phyloP scores from a whole-genome alignment of 2,329 filamentous ascomycete genomes.

The Exserohilum rostratum region DNA sequence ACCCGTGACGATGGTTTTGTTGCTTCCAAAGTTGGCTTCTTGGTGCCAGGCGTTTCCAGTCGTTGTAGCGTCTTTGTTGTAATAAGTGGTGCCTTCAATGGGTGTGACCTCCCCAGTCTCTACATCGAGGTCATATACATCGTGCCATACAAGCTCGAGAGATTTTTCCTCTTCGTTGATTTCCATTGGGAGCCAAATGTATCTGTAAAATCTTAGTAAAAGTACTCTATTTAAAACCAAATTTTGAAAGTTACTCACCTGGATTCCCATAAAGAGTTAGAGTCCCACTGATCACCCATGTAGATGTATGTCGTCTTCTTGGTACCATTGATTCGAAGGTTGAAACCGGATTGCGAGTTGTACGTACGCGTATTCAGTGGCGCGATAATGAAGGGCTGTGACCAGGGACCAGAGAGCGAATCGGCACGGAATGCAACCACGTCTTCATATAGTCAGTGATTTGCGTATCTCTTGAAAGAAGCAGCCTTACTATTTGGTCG shows the following conservation, averaged over 20 bases:
- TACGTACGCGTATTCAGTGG: conserved; percentile 59
- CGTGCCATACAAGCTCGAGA: conserved; percentile 59
- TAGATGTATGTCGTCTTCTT: conserved; percentile 60
- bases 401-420: conserved; percentile 59
- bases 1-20: conserved; percentile 57
- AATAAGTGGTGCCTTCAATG: conserved; percentile 58
- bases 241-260: conserved; percentile 4
- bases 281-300: conserved; percentile 61
- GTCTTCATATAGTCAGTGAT: conserved; percentile 41
- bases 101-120: conserved; percentile 57
- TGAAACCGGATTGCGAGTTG: conserved; percentile 61
- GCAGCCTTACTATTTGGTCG: conserved; percentile 58
- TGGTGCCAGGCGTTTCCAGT: conserved; percentile 60
- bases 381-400: conserved; percentile 60
- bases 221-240: background rate
- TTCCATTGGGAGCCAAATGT: conserved; percentile 62
- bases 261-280: conserved; percentile 62
- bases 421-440: conserved; percentile 64
- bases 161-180: conserved; percentile 61
- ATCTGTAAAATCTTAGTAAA: conserved; percentile 37
- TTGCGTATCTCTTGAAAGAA: too few species aligned
- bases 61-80: conserved; percentile 53
- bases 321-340: conserved; percentile 55
- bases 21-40: conserved; percentile 60
- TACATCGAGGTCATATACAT: conserved; percentile 63